Conservation (phyloP, 768 basidiomycete species). For the Cystobasidium ongulense region DNA sequence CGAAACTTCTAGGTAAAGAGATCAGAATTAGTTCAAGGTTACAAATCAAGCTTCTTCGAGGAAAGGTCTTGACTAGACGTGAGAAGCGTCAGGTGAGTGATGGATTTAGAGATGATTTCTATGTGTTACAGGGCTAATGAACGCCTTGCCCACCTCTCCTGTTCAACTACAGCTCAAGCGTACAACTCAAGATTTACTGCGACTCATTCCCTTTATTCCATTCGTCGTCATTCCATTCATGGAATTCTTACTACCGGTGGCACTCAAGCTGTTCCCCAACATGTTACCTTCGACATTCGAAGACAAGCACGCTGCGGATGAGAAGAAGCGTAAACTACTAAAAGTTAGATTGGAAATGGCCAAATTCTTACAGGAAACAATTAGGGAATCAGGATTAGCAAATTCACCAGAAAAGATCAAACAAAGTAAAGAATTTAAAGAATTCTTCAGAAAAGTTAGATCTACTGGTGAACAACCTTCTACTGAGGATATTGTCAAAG, state of each 20-base stretch:
- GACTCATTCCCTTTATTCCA: constrained; percentile 88
- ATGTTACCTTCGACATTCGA: constrained; percentile 98
- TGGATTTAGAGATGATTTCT: too few species aligned
- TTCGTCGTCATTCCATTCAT: constrained; percentile 96
- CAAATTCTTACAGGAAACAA: constrained; percentile 95
- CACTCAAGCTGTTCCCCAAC: constrained; percentile 92
- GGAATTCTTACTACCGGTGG: constrained; percentile 91
- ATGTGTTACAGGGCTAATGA: too few species aligned
- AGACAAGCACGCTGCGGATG: constrained; percentile 95
- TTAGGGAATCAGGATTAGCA: constrained; percentile 75
- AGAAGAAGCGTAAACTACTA: constrained; percentile 91
- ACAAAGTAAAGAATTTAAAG: constrained; percentile 91
- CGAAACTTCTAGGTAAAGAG: constrained; percentile 87
- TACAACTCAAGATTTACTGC: constrained; percentile 83
- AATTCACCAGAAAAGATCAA: constrained; percentile 82
- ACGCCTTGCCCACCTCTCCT: not conserved
- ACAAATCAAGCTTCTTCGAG: constrained; percentile 85
- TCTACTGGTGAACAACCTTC: constrained; percentile 93
- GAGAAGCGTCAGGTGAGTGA: constrained; percentile 78
- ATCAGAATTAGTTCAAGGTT: constrained; percentile 79
- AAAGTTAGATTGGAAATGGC: constrained; percentile 96
- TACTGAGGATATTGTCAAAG: constrained; percentile 76
- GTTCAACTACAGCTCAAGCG: constrained; percentile 62
- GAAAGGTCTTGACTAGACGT: constrained; percentile 79
- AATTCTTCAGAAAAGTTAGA: constrained; percentile 96